phyloP scores from a whole-genome alignment of 306 rosid species.

The Fragaria iinumae region DNA sequence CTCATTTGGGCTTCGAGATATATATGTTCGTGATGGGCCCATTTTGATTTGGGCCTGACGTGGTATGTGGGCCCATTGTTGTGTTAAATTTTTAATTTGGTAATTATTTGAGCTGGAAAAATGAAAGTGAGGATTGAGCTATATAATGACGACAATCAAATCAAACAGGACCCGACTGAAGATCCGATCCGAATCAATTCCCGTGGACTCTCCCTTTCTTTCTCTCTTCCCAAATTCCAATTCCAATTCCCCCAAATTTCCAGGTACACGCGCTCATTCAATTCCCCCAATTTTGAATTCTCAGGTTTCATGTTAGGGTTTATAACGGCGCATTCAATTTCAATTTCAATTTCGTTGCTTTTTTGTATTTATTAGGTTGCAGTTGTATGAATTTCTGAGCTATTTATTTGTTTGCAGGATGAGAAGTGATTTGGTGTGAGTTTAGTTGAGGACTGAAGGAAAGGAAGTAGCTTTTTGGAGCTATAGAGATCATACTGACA shows the following conservation, averaged over 20 bases:
- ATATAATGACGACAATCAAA: background rate
- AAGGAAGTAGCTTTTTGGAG: background rate
- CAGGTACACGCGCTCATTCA: background rate
- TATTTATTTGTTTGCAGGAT: slow-evolving; percentile 16
- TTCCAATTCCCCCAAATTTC: background rate
- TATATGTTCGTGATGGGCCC: too few relatives aligned
- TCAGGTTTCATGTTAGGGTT: slow-evolving; percentile 4
- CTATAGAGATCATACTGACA: slow-evolving; percentile 6
- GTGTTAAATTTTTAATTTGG: background rate
- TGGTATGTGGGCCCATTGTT: too few relatives aligned
- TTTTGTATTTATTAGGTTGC: background rate
- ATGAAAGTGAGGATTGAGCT: background rate
- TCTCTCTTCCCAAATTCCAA: background rate
- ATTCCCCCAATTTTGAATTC: background rate
- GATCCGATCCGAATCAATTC: slow-evolving; percentile 14
- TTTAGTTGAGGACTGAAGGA: background rate
- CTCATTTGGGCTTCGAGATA: too few relatives aligned
- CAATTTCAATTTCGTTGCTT: background rate
- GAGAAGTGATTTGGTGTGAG: background rate
- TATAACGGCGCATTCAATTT: background rate
- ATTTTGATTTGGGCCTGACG: too few relatives aligned
- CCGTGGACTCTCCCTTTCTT: background rate
- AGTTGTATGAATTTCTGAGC: slow-evolving; percentile 4
- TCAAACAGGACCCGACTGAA: background rate
- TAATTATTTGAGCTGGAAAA: background rate